Evolutionary conservation across 371 early-diverging fungal species (phyloP).

Genomic region (Mortierella sp.): DNA sequence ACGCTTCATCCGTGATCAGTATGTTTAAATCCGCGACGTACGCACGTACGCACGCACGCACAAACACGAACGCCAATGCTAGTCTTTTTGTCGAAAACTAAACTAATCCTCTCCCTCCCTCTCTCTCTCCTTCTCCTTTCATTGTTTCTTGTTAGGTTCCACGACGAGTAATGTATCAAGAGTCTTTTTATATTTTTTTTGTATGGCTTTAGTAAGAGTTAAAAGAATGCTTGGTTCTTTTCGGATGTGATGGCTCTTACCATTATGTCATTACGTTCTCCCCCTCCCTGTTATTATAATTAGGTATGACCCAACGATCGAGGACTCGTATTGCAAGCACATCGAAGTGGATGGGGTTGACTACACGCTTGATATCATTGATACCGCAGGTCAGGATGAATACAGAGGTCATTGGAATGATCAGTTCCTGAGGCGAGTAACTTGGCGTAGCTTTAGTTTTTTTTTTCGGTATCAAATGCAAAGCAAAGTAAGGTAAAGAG

Average conservation of each 20-base stretch:
- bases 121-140: not conserved
- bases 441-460: too few species aligned
- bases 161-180: constrained; percentile 4
- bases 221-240: too few species aligned
- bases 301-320: constrained; percentile 91
- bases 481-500: too few species aligned
- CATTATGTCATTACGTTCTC: too few species aligned
- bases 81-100: too few species aligned
- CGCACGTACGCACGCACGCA: too few species aligned
- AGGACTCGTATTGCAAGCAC: constrained; percentile 91
- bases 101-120: not conserved
- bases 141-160: not conserved
- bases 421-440: constrained; percentile 40
- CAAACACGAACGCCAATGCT: too few species aligned
- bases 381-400: constrained; percentile 81
- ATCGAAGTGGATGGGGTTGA: constrained; percentile 89
- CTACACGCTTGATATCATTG: constrained; percentile 90
- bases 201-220: not conserved
- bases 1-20: constrained; percentile 55
- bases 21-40: not conserved
- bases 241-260: too few species aligned
- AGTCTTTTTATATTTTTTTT: too few species aligned
- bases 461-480: not conserved
- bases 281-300: not conserved
- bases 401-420: constrained; percentile 58